Percentiles rank a stretch among this genome's conserved stretches.
These are phyloP conservation scores for Aspergillus bombycis DNA, from an alignment of 2,329 filamentous ascomycete species.

Conservation along the genomic window DNA sequence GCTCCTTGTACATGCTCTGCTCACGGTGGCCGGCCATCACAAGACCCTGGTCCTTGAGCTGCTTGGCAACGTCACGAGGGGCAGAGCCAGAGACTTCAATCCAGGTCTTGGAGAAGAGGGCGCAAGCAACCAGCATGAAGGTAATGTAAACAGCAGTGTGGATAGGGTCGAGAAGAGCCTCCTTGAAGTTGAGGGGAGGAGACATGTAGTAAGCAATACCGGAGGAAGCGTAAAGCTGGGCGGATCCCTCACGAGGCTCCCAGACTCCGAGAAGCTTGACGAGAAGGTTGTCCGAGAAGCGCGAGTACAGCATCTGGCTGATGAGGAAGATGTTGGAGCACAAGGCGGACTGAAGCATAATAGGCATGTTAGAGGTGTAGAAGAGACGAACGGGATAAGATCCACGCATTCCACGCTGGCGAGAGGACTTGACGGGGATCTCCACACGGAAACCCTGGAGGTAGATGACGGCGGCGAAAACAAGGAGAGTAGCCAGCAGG, in stretches of 20 bases:
- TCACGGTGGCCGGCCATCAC: slow-evolving; percentile 99
- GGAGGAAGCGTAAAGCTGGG: slow-evolving; percentile 90
- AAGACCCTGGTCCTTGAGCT: slow-evolving; percentile 98
- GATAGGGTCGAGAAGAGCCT: slow-evolving; percentile 93
- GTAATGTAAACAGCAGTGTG: slow-evolving; percentile 94
- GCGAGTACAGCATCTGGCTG: slow-evolving; percentile 98
- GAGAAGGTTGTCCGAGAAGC: slow-evolving; percentile 98
- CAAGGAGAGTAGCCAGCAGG: slow-evolving; percentile 84
- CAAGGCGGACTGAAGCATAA: slow-evolving; percentile 98
- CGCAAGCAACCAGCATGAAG: slow-evolving; percentile 98
- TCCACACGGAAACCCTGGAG: slow-evolving; percentile 99
- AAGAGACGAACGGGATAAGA: slow-evolving; percentile 98
- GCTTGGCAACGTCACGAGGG: slow-evolving; percentile 97
- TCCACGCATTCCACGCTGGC: slow-evolving; percentile 97
- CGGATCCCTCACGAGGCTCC: slow-evolving; percentile 92
- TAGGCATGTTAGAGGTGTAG: slow-evolving; percentile 99
- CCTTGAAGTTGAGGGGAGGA: slow-evolving; percentile 94
- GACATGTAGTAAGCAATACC: slow-evolving; percentile 99
- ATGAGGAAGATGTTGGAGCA: slow-evolving; percentile 99
- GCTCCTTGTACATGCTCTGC: slow-evolving; percentile 99
- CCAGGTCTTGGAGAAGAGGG: slow-evolving; percentile 99
- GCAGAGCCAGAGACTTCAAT: slow-evolving; percentile 98
- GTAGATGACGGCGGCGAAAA: slow-evolving; percentile 98
- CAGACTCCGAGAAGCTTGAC: slow-evolving; percentile 97
- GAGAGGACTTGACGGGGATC: slow-evolving; percentile 98